Evolutionary conservation across 1,139 yeast genomes (phyloP), one percentile per base, ranked within the genome.

Genomic region (Meyerozyma elateridarum): DNA sequence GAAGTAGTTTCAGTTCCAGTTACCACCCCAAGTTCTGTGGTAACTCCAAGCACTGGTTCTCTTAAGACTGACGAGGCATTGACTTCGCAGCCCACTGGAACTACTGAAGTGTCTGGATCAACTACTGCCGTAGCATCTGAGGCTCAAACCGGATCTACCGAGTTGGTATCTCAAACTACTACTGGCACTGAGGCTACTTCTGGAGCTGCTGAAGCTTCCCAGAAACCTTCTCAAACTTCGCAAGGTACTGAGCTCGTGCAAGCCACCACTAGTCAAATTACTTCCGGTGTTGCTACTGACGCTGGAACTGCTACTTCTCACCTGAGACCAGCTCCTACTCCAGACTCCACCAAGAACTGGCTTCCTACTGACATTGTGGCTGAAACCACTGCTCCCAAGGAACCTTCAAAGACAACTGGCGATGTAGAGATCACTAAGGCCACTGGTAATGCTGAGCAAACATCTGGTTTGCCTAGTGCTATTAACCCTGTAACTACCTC

Each of bases 381-480:
- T 27, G 61, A 59, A 38, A 53, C 55, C 25, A 45, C 57, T 17
- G 36, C 62, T 1, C 36, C 38, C 4, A 32, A 49, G 9, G 41
- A 48, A 20, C 42, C 52, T 8, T 32, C 68, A 4, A 53, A 64
- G n/a, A 41, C 66, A 4, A 39, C 61, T 4, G 48, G 52, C 14
- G 51, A 64, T 11, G 54, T 63, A 24, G 62, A 63, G 20, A 47
- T 49, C 25, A 59, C 61, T 8, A 47, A 59, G 9, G 52, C 64
- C 15, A 49, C 52, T 8, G 46, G 55, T 14, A 40, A 44, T 4
- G 51, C 66, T n/a, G 44, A 61, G 8, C 54, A 53, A 32, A 65
- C 80, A 2, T 62, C 80, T 4, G 72, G 79, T 6, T 63, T 81
- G 45, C 91, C 91, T 33, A 73, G 72, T 49, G 88, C 84, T 2